Conservation (phyloP, 805 yeast genomes). For the Torulaspora delbrueckii region DNA sequence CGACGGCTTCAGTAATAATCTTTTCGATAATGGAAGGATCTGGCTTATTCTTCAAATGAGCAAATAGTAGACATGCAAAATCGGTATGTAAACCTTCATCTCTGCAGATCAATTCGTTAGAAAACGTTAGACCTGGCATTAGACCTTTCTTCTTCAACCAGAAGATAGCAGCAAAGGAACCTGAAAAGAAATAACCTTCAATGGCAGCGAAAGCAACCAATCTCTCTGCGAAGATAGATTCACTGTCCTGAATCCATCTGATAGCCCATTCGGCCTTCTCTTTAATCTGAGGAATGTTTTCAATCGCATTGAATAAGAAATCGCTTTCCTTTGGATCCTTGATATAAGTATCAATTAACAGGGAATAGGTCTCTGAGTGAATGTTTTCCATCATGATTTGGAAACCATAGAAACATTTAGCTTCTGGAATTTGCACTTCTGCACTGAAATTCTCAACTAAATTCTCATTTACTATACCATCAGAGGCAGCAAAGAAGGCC, state of each 20-base stretch:
- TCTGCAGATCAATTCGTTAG: conserved; percentile 95
- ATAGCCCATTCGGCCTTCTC: conserved; percentile 99
- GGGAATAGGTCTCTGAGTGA: conserved; percentile 94
- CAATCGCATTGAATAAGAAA: conserved; percentile 90
- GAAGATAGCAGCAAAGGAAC: conserved; percentile 96
- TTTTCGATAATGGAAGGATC: conserved; percentile 68
- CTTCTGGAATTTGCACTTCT: conserved; percentile 96
- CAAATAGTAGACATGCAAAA: conserved; percentile 91
- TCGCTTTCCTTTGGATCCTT: conserved; percentile 93
- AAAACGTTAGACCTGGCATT: conserved; percentile 98
- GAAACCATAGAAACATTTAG: conserved; percentile 98
- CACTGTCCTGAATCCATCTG: conserved; percentile 89
- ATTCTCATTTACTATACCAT: conserved; percentile 97
- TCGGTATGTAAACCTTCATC: conserved; percentile 99
- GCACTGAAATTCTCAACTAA: conserved; percentile 95
- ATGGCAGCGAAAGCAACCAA: conserved; percentile 98
- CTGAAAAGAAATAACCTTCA: conserved; percentile 97
- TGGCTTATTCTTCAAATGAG: conserved; percentile 90
- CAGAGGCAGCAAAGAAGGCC: conserved; percentile 98
- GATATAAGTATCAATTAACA: conserved; percentile 89
- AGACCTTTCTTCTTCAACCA: conserved; percentile 99
- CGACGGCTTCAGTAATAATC: conserved; percentile 92
- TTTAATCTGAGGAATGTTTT: conserved; percentile 91
- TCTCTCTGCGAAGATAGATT: conserved; percentile 90
- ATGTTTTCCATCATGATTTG: conserved; percentile 99